Conservation (phyloP, 139 green algal species). For the Chlamydomonas sp. region DNA sequence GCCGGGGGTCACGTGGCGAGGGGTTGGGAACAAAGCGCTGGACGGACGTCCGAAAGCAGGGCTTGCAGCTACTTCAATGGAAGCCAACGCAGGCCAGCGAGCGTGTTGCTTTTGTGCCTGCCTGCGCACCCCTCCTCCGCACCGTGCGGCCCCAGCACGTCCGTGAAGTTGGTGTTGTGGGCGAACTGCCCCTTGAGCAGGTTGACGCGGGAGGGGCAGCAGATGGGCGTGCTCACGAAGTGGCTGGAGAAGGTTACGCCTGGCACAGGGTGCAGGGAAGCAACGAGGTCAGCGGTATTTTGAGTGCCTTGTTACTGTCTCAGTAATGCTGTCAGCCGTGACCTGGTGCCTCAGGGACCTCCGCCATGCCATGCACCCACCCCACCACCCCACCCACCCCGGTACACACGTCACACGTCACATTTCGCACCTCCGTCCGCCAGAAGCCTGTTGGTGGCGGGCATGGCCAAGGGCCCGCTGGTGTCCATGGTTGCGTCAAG, state of each 20-base stretch:
- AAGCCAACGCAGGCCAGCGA: too few relatives aligned
- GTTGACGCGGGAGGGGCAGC: slow-evolving; percentile 43
- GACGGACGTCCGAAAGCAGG: too few relatives aligned
- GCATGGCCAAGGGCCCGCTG: slow-evolving; percentile 1
- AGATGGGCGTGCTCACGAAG: slow-evolving; percentile 32
- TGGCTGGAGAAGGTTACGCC: slow-evolving; percentile 23
- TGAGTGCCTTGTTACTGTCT: neutral
- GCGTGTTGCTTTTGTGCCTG: too few relatives aligned
- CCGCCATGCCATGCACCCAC: too few relatives aligned
- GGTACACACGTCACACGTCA: neutral
- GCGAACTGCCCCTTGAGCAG: slow-evolving; percentile 7
- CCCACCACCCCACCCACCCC: too few relatives aligned
- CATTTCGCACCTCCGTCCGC: neutral
- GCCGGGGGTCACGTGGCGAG: too few relatives aligned
- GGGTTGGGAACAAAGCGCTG: too few relatives aligned
- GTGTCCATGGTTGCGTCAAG: neutral
- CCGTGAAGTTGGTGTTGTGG: slow-evolving; percentile 43
- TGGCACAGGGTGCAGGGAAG: neutral
- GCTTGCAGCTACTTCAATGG: too few relatives aligned
- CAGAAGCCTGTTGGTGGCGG: neutral
- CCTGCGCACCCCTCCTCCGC: neutral
- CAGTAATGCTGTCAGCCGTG: too few relatives aligned
- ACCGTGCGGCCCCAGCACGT: slow-evolving; percentile 30
- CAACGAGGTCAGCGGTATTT: neutral
- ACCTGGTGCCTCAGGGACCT: too few relatives aligned